These are phyloP conservation scores for Hypocrella siamensis DNA, from an alignment of 2,329 filamentous ascomycete genomes.

Conservation along the genomic window DNA sequence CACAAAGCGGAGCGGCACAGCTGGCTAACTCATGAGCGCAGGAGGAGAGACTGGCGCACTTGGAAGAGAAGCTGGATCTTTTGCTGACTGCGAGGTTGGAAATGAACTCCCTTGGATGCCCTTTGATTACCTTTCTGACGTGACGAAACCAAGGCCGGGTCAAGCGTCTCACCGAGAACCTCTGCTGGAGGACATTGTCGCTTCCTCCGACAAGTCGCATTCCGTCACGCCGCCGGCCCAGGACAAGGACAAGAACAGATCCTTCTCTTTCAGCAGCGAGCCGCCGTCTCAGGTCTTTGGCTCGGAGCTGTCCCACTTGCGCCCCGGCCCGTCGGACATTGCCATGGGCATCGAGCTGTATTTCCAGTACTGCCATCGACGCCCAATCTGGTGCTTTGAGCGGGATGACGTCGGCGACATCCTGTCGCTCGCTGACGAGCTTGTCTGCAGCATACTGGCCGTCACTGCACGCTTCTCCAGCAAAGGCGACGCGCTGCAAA, in stretches of 20 bases:
- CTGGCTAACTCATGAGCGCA: no score
- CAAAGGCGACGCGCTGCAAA: constrained; percentile 15
- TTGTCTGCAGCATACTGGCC: constrained; percentile 24
- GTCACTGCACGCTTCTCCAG: constrained; percentile 23
- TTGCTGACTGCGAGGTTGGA: constrained; percentile 26
- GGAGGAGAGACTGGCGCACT: constrained; percentile 33
- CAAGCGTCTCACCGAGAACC: constrained; percentile 12
- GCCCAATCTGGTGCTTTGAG: constrained; percentile 29
- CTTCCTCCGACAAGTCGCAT: constrained; percentile 17
- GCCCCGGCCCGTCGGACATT: constrained; percentile 16
- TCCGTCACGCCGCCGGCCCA: constrained; percentile 14
- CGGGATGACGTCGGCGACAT: constrained; percentile 22
- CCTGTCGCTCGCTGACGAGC: constrained; percentile 20
- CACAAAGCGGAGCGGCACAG: no score
- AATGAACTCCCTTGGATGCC: neutral
- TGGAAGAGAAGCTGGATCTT: constrained; percentile 36
- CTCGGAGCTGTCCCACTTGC: constrained; percentile 11
- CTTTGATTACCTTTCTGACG: constrained; percentile 13
- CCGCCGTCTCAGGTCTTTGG: constrained; percentile 12
- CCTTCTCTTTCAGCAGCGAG: constrained; percentile 7
- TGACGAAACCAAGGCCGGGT: constrained; percentile 11
- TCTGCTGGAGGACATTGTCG: constrained; percentile 14
- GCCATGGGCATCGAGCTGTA: constrained; percentile 20
- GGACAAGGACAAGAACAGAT: constrained; percentile 10
- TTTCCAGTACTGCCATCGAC: constrained; percentile 26